Base-by-base conservation (phyloP, 148 eudicot species). In the Chenopodium quinoa region DNA sequence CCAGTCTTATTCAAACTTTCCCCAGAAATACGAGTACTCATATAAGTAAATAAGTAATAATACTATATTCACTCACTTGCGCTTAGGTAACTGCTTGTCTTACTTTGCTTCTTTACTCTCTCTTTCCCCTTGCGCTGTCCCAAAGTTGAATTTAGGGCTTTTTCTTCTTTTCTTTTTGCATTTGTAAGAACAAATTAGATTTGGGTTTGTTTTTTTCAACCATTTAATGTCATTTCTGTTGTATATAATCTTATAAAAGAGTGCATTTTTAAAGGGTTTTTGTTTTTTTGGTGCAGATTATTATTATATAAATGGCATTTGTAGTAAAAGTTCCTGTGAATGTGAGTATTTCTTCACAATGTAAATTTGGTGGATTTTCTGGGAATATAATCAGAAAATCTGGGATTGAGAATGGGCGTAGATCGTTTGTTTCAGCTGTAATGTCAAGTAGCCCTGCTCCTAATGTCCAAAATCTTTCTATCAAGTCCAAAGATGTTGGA, bases 291-390 rank as follows among this genome's bases (percentile, higher is more conserved):
- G 7, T 78, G 82, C 89, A 89, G 91, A 73, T 75, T 11, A 20
- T 52, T 9, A 5, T 23, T 8, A 48, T 47, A 20, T 40, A 48
- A 40, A 89, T 89, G 91, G 82, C 89, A 65, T 80, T 47, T 79
- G 84, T 73, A 67, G 81, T 83, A 56, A 81, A 81, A 65, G 83
- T 85, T 11, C 89, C 89, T 9, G 78, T 76, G 22, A 75, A 23
- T 32, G 29, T 44, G 32, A 73, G 76, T 10, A 47, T 85, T 73
- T 77, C 78, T 72, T 78, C 84, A 20, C 75, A 80, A 20, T 75
- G 54, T 50, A 85, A 73, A 25, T 40, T 75, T 82, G 76, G 64
- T 13, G 72, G 72, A 13, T 63, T 86, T 68, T 71, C 60, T 74
- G 84, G 87, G 50, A 46, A 9, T 82, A 48, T 69, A 77, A 63